Evolutionary conservation across 148 eudicot genomes (phyloP).

Genomic region (Camellia lanceoleosa): DNA sequence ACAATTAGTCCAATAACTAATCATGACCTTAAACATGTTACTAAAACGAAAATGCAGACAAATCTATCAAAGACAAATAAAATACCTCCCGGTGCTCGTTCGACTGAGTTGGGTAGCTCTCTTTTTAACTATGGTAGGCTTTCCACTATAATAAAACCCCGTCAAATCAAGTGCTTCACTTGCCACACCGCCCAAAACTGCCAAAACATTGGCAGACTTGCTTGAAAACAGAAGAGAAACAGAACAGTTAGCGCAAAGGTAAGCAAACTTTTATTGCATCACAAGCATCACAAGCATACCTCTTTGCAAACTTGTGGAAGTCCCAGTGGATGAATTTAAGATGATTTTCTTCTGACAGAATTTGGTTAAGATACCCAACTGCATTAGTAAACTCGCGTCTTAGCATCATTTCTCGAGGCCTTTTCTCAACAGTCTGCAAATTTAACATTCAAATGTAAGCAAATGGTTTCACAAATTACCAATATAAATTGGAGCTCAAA

Average conservation of each 20-base stretch:
- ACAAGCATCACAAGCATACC: conserved; percentile 48
- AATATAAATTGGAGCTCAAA: background rate
- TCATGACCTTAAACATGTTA: background rate
- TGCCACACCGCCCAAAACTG: conserved; percentile 88
- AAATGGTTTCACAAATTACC: background rate
- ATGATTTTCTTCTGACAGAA: conserved; percentile 69
- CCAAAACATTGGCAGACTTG: conserved; percentile 95
- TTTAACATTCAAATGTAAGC: conserved; percentile 8
- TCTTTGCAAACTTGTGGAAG: conserved; percentile 95
- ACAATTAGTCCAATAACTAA: background rate
- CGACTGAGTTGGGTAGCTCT: conserved; percentile 57
- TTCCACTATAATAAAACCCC: conserved; percentile 94
- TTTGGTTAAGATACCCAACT: conserved; percentile 91
- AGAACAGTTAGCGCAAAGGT: conserved; percentile 24
- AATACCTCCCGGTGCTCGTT: conserved; percentile 66
- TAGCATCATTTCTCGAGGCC: conserved; percentile 98
- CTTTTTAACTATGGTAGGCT: conserved; percentile 57
- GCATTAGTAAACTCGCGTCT: conserved; percentile 94
- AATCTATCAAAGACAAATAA: background rate
- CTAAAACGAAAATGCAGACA: background rate
- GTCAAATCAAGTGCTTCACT: conserved; percentile 91
- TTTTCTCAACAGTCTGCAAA: conserved; percentile 91
- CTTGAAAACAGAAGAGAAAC: conserved; percentile 40
- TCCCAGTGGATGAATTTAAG: conserved; percentile 93
- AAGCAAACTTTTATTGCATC: conserved; percentile 2